phyloP scores from a whole-genome alignment of 2,329 filamentous ascomycete genomes.

The Pestalotiopsis sp. region DNA sequence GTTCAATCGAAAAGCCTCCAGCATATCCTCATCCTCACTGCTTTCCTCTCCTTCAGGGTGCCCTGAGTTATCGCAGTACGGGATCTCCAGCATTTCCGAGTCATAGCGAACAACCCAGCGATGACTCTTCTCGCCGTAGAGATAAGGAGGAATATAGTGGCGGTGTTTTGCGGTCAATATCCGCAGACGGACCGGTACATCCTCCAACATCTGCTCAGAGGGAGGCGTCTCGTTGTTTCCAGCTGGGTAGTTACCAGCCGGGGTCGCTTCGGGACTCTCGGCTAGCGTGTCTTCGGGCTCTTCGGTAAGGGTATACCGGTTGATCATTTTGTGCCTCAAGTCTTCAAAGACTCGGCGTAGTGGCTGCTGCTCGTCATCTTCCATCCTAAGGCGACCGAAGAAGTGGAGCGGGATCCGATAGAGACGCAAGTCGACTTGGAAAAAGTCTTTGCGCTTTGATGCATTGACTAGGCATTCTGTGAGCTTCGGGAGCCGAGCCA shows the following conservation, averaged over 20 bases:
- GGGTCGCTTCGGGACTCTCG: neutral
- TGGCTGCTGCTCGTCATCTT: neutral
- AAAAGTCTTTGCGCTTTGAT: neutral
- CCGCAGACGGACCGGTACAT: neutral
- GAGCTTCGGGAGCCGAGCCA: neutral
- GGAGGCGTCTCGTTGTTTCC: neutral
- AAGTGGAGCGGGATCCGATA: neutral
- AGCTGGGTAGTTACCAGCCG: no score
- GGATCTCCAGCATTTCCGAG: neutral
- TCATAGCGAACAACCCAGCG: constrained; percentile 7
- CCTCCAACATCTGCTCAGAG: neutral
- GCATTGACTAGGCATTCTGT: neutral
- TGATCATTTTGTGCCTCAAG: neutral
- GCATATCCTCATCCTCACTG: constrained; percentile 10
- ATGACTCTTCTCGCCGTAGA: neutral
- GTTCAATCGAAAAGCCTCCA: neutral
- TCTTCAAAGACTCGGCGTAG: neutral
- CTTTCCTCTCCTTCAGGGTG: neutral
- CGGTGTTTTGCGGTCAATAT: constrained; percentile 1
- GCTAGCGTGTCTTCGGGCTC: neutral
- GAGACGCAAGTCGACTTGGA: neutral
- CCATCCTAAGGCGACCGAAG: neutral
- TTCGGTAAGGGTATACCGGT: neutral
- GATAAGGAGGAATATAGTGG: constrained; percentile 1
- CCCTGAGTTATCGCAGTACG: neutral